Percentiles rank a stretch among this genome's conserved stretches.
phyloP scores from a whole-genome alignment of 1,139 yeast species.

The Geotrichum phurueaensis region DNA sequence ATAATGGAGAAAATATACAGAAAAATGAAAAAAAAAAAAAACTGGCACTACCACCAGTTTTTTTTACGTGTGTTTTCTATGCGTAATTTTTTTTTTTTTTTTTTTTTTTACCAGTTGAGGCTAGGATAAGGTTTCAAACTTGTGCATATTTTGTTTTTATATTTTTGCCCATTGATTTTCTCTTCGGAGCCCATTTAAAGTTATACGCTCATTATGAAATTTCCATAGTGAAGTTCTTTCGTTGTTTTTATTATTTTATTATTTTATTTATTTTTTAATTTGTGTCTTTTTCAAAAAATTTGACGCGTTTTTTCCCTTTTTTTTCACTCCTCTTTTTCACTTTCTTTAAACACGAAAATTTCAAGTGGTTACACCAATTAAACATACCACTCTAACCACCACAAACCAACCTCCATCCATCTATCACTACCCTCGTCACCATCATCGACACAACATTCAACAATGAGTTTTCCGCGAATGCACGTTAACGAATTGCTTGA shows the following conservation, averaged over 20 bases:
- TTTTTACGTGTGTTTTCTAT: background rate
- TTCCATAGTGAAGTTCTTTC: too few species aligned
- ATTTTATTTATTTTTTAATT: too few species aligned
- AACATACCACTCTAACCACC: background rate
- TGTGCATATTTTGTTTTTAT: too few species aligned
- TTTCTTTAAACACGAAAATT: background rate
- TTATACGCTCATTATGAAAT: too few species aligned
- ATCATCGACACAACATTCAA: background rate
- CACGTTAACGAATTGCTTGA: conserved; percentile 74
- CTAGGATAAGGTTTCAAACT: background rate
- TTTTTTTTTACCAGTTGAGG: background rate
- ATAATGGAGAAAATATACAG: background rate
- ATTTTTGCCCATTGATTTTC: too few species aligned
- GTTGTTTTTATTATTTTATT: too few species aligned
- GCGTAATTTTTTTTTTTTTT: background rate
- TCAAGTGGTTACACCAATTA: background rate
- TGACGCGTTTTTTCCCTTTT: background rate
- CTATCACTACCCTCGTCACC: background rate
- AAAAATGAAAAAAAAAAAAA: background rate
- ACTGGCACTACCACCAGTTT: background rate
- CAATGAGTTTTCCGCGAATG: conserved; percentile 8
- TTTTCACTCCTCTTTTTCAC: background rate
- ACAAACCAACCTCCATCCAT: background rate
- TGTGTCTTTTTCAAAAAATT: too few species aligned
- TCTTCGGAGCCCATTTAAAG: too few species aligned